These are phyloP conservation scores for Fusarium gaditjirri DNA, from an alignment of 2,329 filamentous ascomycete species.

Conservation along the genomic window DNA sequence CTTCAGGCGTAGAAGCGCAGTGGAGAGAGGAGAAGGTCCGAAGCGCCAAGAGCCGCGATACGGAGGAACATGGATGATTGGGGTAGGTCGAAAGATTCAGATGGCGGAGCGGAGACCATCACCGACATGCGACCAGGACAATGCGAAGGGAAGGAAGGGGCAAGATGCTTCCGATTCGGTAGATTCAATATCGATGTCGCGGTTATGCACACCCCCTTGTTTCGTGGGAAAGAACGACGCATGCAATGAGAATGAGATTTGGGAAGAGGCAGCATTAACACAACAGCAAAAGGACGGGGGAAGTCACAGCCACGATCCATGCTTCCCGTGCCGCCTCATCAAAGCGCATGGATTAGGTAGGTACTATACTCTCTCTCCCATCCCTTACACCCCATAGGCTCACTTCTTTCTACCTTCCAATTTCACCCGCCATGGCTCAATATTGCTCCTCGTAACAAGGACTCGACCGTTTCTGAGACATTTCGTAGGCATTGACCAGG, in stretches of 20 bases:
- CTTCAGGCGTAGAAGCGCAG: slow-evolving; percentile 12
- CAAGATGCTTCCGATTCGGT: slow-evolving; percentile 29
- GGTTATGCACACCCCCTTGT: slow-evolving; percentile 34
- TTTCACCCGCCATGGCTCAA: background rate
- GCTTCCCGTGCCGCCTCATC: slow-evolving; percentile 6
- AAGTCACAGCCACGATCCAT: background rate
- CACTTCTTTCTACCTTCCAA: background rate
- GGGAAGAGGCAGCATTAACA: background rate
- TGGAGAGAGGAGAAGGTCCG: slow-evolving; percentile 29
- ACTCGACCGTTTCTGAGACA: slow-evolving; percentile 20
- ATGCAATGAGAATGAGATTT: slow-evolving; percentile 17
- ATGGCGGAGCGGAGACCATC: slow-evolving; percentile 27
- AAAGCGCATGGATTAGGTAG: background rate
- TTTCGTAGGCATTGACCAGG: background rate
- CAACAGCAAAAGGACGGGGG: background rate
- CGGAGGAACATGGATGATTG: slow-evolving; percentile 39
- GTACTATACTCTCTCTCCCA: background rate
- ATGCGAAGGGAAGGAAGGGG: slow-evolving; percentile 10
- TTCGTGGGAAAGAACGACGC: slow-evolving; percentile 17
- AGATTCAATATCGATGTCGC: slow-evolving; percentile 14
- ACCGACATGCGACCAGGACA: slow-evolving; percentile 18
- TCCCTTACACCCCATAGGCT: background rate
- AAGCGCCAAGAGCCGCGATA: slow-evolving; percentile 36
- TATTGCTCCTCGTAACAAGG: background rate
- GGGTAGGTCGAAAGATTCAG: slow-evolving; percentile 33